These are phyloP conservation scores for Pseudotulostoma volvatum DNA, from an alignment of 495 filamentous ascomycete species.

Conservation along the genomic window DNA sequence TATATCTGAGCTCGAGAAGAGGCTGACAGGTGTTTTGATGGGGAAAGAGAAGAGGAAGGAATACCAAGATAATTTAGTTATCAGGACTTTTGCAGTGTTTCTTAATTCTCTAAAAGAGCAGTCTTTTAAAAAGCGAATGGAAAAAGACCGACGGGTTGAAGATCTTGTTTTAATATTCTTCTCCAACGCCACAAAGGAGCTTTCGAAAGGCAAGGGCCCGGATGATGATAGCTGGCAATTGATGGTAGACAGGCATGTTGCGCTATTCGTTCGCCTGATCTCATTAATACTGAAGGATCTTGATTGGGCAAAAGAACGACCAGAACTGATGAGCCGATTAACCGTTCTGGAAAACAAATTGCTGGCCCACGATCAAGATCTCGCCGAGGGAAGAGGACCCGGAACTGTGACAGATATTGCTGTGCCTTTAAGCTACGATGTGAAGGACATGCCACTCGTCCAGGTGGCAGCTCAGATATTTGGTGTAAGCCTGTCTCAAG, in stretches of 20 bases:
- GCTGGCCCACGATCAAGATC: constrained; percentile 84
- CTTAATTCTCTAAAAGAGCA: constrained; percentile 60
- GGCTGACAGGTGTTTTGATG: constrained; percentile 47
- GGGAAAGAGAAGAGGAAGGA: constrained; percentile 57
- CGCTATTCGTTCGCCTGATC: constrained; percentile 83
- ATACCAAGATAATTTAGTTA: constrained; percentile 64
- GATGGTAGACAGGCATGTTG: constrained; percentile 86
- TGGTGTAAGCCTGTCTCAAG: constrained; percentile 52
- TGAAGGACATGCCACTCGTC: constrained; percentile 94
- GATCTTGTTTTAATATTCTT: constrained; percentile 78
- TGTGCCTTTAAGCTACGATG: constrained; percentile 69
- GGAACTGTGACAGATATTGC: constrained; percentile 54
- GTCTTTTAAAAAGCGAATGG: constrained; percentile 58
- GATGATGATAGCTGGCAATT: constrained; percentile 87
- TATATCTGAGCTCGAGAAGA: constrained; percentile 50
- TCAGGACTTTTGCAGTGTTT: constrained; percentile 66
- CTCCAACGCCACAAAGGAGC: constrained; percentile 79
- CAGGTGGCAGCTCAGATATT: constrained; percentile 75
- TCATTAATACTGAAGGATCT: constrained; percentile 61
- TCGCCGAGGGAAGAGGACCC: constrained; percentile 41
- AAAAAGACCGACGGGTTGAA: constrained; percentile 87
- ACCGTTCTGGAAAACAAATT: constrained; percentile 82
- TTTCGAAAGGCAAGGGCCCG: constrained; percentile 57
- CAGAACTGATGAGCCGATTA: constrained; percentile 66
- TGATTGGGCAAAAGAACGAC: constrained; percentile 62